These are phyloP conservation scores for Eucalyptus tenuipes DNA, from an alignment of 345 rosid genomes.

Conservation along the genomic window DNA sequence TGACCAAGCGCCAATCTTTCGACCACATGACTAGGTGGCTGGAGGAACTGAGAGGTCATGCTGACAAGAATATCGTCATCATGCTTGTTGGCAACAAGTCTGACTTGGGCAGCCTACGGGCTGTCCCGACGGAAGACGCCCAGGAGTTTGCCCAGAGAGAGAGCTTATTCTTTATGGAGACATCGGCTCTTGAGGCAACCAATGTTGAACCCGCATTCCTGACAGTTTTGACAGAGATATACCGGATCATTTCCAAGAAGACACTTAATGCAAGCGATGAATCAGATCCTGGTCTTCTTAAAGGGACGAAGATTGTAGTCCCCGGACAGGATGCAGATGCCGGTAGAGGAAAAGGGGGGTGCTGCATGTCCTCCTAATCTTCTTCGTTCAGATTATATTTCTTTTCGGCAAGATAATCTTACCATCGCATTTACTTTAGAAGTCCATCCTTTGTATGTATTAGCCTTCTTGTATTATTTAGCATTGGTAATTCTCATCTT, in stretches of 20 bases:
- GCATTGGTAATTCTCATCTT: background rate
- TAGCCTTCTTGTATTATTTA: background rate
- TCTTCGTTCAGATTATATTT: background rate
- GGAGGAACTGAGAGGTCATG: conserved; percentile 74
- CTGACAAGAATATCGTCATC: conserved; percentile 69
- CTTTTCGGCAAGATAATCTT: background rate
- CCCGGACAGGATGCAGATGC: conserved; percentile 33
- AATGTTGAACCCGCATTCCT: conserved; percentile 72
- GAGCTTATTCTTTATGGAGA: conserved; percentile 79
- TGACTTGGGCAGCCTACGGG: conserved; percentile 62
- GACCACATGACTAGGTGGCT: conserved; percentile 84
- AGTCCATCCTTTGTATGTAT: background rate
- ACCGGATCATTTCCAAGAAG: conserved; percentile 66
- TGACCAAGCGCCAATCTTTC: conserved; percentile 80
- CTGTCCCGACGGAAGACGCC: conserved; percentile 72
- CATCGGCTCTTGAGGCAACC: conserved; percentile 75
- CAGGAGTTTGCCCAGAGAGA: conserved; percentile 85
- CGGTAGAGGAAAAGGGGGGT: conserved; percentile 29
- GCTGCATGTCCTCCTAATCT: conserved; percentile 31
- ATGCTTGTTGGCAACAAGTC: conserved; percentile 81
- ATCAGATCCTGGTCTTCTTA: conserved; percentile 33
- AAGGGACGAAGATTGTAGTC: conserved; percentile 62
- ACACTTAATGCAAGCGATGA: conserved; percentile 43
- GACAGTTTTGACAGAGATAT: conserved; percentile 60
- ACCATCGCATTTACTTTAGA: background rate